These are phyloP conservation scores for Fusarium devonianum DNA, from an alignment of 2,329 filamentous ascomycete genomes.

Conservation along the genomic window DNA sequence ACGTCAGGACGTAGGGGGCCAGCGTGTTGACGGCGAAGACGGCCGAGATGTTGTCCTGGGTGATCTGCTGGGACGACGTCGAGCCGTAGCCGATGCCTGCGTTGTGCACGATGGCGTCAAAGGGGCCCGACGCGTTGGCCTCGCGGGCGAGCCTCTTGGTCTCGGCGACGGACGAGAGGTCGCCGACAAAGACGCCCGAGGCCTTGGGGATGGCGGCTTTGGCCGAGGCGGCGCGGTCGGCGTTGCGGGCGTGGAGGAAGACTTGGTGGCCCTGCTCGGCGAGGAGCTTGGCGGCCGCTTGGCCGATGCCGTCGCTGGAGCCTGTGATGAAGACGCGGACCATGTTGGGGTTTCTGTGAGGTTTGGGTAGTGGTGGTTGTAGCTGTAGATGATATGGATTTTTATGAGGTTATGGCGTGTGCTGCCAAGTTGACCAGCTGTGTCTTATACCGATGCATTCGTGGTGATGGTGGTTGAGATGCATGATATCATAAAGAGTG, in stretches of 20 bases:
- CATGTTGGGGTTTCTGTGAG: constrained; percentile 19
- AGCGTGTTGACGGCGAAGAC: constrained; percentile 33
- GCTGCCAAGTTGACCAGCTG: too few species aligned
- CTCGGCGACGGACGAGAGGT: constrained; percentile 27
- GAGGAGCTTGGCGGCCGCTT: constrained; percentile 27
- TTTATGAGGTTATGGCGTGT: too few species aligned
- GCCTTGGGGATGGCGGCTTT: constrained; percentile 24
- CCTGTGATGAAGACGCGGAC: constrained; percentile 36
- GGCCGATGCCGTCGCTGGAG: constrained; percentile 32
- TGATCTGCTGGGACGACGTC: constrained; percentile 13
- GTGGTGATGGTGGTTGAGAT: too few species aligned
- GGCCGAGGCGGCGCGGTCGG: constrained; percentile 26
- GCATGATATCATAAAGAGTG: background rate
- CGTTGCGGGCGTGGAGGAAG: constrained; percentile 27
- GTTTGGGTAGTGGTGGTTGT: background rate
- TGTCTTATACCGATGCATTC: too few species aligned
- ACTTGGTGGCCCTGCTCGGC: constrained; percentile 32
- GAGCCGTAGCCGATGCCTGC: constrained; percentile 33
- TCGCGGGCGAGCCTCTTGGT: constrained; percentile 28
- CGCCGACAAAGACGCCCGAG: constrained; percentile 14
- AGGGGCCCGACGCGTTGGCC: constrained; percentile 24
- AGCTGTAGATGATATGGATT: background rate
- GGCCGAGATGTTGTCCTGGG: constrained; percentile 23
- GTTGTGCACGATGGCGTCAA: constrained; percentile 30
- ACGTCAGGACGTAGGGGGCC: constrained; percentile 28